Conservation (phyloP, 768 basidiomycete genomes). For the Tremella fuciformis region DNA sequence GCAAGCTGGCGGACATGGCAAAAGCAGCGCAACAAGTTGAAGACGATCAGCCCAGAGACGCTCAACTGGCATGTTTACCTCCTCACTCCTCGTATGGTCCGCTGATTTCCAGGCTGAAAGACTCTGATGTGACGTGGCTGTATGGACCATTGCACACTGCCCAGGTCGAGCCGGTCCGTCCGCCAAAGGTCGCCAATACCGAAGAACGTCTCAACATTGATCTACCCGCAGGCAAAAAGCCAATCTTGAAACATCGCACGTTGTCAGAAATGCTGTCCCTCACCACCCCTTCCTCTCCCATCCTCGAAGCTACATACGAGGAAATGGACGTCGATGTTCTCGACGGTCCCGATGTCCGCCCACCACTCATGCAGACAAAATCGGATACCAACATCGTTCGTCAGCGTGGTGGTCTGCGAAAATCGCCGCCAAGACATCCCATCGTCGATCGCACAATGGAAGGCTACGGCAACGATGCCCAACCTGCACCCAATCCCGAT, state of each 20-base stretch:
- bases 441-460: constrained; percentile 29
- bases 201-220: constrained; percentile 60
- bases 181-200: constrained; percentile 59
- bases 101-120: constrained; percentile 77
- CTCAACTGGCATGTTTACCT: constrained; percentile 80
- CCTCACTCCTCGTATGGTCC: constrained; percentile 9
- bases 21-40: constrained; percentile 95
- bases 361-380: constrained; percentile 73
- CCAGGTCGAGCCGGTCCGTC: constrained; percentile 69
- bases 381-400: constrained; percentile 75
- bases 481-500: constrained; percentile 9
- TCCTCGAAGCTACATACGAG: constrained; percentile 57
- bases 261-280: constrained; percentile 82
- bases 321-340: constrained; percentile 51
- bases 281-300: constrained; percentile 63
- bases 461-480: constrained; percentile 46
- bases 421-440: constrained; percentile 68
- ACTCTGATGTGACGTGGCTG: constrained; percentile 98
- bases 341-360: constrained; percentile 62
- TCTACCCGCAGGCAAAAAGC: constrained; percentile 58
- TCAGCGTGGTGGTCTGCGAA: constrained; percentile 56
- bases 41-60: constrained; percentile 92
- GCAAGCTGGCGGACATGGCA: constrained; percentile 99
- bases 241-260: constrained; percentile 93
- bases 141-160: constrained; percentile 95